Base-by-base conservation (phyloP, 1,284 basidiomycete genomes). In the Irpex sp. region DNA sequence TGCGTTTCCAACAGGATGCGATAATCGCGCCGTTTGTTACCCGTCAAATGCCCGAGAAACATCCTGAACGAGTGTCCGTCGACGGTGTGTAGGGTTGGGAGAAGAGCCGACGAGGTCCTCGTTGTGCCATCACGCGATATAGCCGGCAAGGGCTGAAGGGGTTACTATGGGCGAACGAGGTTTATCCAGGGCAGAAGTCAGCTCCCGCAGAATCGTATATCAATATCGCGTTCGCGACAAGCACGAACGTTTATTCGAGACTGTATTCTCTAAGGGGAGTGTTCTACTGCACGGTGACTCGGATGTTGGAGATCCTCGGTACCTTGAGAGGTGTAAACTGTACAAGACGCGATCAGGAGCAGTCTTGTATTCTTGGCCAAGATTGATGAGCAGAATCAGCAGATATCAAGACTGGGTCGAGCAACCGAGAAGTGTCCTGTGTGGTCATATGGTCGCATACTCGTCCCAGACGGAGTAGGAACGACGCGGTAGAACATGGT, bases 1-100 rank as follows among this genome's bases (percentile, higher is more conserved):
- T 26, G 26, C 44, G 26, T 6, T 13, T 4, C 40, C 38, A 15
- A 4, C 38, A 36, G 15, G 55, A 51, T 9, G 40, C 34, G 51
- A 52, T 44, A 44, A 48, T 63, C 58, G 51, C 55, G 47, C 47
- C 26, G 38, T 13, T 19, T 7, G 21, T 56, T 38, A 21, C 34
- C 9, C 62, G 62, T 37, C 17, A 15, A 59, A 44, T 21, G 26
- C 19, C 62, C 62, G 62, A 63, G n/a, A 49, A 54, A 63, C 19
- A 19, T 37, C 62, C 62, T 17, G 8, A 36, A 6, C 49, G 17
- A 26, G n/a, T 17, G 17, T 52, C 17, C 17, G 11, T 19, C 34
- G 31, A 11, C 21, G n/a, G 3, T 19, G 26, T 57, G 55, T 26
- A 57, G n/a, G 13, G 21, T 31, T 15, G 15, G 52, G 15, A 21